These are phyloP conservation scores for Didymella pinodella DNA, from an alignment of 2,329 filamentous ascomycete species.

Conservation along the genomic window DNA sequence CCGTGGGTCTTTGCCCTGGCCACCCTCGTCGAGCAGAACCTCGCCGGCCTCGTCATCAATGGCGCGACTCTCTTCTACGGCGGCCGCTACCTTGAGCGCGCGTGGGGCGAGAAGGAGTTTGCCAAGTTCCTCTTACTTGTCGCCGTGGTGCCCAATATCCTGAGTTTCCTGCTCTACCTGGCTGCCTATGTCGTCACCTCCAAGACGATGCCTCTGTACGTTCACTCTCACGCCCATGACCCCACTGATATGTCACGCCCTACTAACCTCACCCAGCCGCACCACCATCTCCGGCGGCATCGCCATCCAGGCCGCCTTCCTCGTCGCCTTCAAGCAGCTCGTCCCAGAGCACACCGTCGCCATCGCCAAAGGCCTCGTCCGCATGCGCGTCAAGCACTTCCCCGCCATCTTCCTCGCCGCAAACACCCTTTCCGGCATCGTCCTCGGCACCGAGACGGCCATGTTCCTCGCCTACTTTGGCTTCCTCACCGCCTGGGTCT, in stretches of 20 bases:
- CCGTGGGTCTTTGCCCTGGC: constrained; percentile 92
- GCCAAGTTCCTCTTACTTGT: constrained; percentile 86
- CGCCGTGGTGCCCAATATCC: constrained; percentile 79
- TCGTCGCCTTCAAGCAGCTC: constrained; percentile 97
- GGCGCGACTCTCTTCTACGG: constrained; percentile 85
- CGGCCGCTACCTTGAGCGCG: constrained; percentile 91
- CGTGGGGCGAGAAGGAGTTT: constrained; percentile 92
- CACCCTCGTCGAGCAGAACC: constrained; percentile 89
- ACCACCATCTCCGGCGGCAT: constrained; percentile 89
- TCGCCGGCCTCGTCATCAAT: constrained; percentile 83
- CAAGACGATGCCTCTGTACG: constrained; percentile 73
- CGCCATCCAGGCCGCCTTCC: constrained; percentile 88
- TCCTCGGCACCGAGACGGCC: constrained; percentile 76
- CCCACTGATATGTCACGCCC: background rate
- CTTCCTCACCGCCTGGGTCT: constrained; percentile 90
- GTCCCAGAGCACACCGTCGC: constrained; percentile 97
- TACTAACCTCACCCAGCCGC: constrained; percentile 57
- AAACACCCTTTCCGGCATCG: constrained; percentile 70
- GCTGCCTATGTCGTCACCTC: constrained; percentile 75
- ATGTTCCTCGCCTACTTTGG: constrained; percentile 81
- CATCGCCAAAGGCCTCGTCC: constrained; percentile 85
- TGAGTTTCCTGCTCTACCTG: constrained; percentile 77
- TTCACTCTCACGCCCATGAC: constrained; percentile 23
- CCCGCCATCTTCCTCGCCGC: constrained; percentile 78
- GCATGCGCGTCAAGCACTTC: constrained; percentile 84